Conservation (phyloP, 2,329 filamentous ascomycete genomes). For the Xylariales sp. region DNA sequence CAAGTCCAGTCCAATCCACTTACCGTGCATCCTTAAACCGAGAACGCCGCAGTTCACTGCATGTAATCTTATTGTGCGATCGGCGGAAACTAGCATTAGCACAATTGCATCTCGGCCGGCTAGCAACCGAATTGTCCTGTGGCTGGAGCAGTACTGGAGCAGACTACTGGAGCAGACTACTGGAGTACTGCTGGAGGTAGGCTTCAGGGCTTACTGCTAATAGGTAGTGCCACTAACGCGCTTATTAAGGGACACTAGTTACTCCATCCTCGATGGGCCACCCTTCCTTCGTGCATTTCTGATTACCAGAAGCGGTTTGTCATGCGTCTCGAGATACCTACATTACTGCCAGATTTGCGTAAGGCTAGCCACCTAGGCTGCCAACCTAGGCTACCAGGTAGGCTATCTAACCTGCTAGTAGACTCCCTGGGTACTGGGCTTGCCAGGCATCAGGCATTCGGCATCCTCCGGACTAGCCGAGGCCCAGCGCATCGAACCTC, state of each 20-base stretch:
- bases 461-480: conserved; percentile 45
- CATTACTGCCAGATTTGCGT: conserved; percentile 24
- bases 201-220: conserved; percentile 8
- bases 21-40: too few relatives aligned
- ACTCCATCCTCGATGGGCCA: conserved; percentile 16
- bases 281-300: conserved; percentile 23
- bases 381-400: too few relatives aligned
- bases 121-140: conserved; percentile 40
- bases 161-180: too few relatives aligned
- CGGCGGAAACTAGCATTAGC: conserved; percentile 40
- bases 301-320: conserved; percentile 26
- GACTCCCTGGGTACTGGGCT: conserved; percentile 14
- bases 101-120: conserved; percentile 34
- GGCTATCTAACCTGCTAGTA: too few relatives aligned
- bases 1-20: neutral
- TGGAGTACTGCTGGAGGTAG: too few relatives aligned
- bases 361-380: conserved; percentile 22
- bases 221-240: neutral
- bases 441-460: conserved; percentile 39
- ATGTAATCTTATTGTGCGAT: conserved; percentile 37
- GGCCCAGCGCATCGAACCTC: conserved; percentile 21
- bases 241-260: conserved; percentile 31
- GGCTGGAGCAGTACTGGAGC: neutral
- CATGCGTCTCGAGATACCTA: conserved; percentile 9
- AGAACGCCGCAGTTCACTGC: conserved; percentile 14